Conservation (phyloP, 106 monocot genomes). For the Dioscorea alata region DNA sequence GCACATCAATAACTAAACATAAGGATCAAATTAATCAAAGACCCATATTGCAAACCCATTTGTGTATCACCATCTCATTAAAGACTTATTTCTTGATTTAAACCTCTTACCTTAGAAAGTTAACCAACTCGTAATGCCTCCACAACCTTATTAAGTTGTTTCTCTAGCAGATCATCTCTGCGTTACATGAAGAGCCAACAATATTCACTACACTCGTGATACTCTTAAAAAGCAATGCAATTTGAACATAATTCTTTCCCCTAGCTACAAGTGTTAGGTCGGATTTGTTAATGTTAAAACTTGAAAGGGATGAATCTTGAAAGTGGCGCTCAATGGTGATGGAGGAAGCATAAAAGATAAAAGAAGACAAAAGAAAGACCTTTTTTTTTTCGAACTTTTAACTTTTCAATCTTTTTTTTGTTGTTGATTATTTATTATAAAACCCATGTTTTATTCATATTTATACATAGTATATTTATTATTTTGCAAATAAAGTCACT, state of each 20-base stretch:
- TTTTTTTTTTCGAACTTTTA: too few species aligned
- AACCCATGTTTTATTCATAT: too few species aligned
- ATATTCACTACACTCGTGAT: background rate
- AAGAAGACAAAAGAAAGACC: too few species aligned
- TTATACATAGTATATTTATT: too few species aligned
- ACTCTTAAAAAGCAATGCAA: background rate
- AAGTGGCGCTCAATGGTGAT: too few species aligned
- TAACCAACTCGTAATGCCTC: background rate
- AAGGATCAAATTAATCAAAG: background rate
- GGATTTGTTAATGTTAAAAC: too few species aligned
- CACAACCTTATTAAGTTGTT: background rate
- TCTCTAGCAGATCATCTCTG: background rate
- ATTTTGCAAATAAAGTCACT: too few species aligned
- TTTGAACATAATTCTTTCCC: background rate
- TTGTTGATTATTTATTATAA: too few species aligned
- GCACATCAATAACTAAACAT: background rate
- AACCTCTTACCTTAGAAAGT: background rate
- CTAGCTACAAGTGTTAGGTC: background rate
- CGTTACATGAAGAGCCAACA: background rate
- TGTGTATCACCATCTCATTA: background rate
- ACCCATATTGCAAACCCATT: background rate
- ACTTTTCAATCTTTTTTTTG: too few species aligned
- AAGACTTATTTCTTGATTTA: conserved; percentile 4
- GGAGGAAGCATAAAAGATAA: too few species aligned
- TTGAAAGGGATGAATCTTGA: too few species aligned